Percentiles rank a stretch among this genome's conserved stretches.
phyloP scores from a whole-genome alignment of 1,284 basidiomycete species.

The Sparassis latifolia region DNA sequence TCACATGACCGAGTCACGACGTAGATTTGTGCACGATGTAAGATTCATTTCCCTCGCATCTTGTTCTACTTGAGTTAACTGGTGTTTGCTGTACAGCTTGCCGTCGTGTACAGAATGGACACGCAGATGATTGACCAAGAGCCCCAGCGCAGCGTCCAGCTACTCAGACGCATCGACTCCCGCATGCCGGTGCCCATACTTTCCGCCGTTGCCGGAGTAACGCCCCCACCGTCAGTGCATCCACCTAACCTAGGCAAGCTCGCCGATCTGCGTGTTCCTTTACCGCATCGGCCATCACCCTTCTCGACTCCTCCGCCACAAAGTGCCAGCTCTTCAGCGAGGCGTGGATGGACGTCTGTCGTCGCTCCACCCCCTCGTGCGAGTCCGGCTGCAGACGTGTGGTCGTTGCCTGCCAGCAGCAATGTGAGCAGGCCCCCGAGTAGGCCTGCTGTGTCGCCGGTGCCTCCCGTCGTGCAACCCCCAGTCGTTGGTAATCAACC shows the following conservation, averaged over 20 bases:
- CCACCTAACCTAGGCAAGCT: slow-evolving; percentile 48
- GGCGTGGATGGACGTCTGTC: slow-evolving; percentile 34
- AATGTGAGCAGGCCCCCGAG: no score
- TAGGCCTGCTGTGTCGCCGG: no score
- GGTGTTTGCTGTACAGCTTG: slow-evolving; percentile 39
- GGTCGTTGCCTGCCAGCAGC: no score
- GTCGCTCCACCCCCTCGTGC: slow-evolving; percentile 19
- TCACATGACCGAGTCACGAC: slow-evolving; percentile 71
- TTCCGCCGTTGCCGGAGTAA: slow-evolving; percentile 34
- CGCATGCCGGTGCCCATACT: slow-evolving; percentile 68
- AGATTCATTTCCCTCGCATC: slow-evolving; percentile 14
- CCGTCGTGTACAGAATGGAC: slow-evolving; percentile 74
- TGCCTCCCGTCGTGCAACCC: neutral
- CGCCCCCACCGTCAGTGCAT: slow-evolving; percentile 18
- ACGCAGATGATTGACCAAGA: slow-evolving; percentile 82
- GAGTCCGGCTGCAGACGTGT: no score
- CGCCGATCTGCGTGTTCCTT: slow-evolving; percentile 39
- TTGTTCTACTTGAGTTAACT: neutral
- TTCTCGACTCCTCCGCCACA: slow-evolving; percentile 13
- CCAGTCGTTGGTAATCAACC: slow-evolving; percentile 1
- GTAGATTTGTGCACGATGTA: slow-evolving; percentile 76
- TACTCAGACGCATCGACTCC: slow-evolving; percentile 76
- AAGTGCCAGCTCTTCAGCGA: slow-evolving; percentile 6
- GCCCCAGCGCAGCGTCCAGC: slow-evolving; percentile 72
- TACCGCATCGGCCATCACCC: slow-evolving; percentile 15